Evolutionary conservation across 805 yeast species (phyloP).

Genomic region (Zygosaccharomyces pseudorouxii): DNA sequence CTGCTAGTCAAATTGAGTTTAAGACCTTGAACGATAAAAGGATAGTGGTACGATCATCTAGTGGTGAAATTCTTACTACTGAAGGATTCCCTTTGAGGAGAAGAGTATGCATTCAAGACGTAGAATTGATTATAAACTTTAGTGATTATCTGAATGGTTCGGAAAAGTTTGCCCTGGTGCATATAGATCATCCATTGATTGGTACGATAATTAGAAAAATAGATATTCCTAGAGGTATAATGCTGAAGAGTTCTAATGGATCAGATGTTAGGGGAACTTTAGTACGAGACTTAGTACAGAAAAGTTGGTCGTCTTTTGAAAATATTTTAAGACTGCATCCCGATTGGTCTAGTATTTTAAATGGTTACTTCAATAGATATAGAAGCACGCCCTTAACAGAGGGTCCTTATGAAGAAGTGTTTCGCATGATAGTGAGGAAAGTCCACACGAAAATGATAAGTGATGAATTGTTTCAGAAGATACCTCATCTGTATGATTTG

Average conservation of each 20-base stretch:
- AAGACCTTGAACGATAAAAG: slow-evolving; percentile 54
- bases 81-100: slow-evolving; percentile 52
- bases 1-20: slow-evolving; percentile 34
- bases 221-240: background rate
- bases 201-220: slow-evolving; percentile 37
- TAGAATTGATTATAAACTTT: slow-evolving; percentile 50
- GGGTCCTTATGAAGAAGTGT: slow-evolving; percentile 27
- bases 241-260: background rate
- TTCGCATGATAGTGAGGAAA: slow-evolving; percentile 27
- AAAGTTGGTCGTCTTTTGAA: slow-evolving; percentile 13
- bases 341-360: slow-evolving; percentile 34
- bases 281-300: slow-evolving; percentile 3
- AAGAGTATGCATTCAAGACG: slow-evolving; percentile 41
- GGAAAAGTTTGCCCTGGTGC: slow-evolving; percentile 50
- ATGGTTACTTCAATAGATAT: slow-evolving; percentile 31
- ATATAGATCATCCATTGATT: slow-evolving; percentile 52
- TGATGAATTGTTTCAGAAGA: slow-evolving; percentile 16
- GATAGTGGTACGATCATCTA: slow-evolving; percentile 44
- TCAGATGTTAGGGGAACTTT: background rate
- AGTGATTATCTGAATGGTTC: slow-evolving; percentile 58
- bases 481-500: slow-evolving; percentile 42
- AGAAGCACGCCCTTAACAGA: slow-evolving; percentile 35
- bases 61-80: slow-evolving; percentile 50
- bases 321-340: slow-evolving; percentile 14
- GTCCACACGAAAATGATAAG: slow-evolving; percentile 13